These are phyloP conservation scores for Globisporangium canariense DNA, from an alignment of 352 stramenopile species.

Conservation along the genomic window DNA sequence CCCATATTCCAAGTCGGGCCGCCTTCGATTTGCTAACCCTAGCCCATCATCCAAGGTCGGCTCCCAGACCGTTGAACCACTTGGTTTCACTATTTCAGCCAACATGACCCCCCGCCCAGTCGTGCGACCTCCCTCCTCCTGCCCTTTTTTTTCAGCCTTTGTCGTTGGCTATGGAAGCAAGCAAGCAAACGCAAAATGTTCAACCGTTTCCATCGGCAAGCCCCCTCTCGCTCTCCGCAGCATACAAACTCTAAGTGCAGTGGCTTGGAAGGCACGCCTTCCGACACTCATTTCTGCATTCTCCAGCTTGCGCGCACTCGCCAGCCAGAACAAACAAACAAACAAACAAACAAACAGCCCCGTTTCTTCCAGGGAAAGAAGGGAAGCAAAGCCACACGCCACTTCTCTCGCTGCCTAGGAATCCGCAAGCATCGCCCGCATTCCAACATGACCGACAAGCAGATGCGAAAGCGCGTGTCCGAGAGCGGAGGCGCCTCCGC, in stretches of 20 bases:
- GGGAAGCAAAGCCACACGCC: background rate
- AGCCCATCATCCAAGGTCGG: background rate
- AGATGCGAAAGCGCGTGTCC: constrained; percentile 8
- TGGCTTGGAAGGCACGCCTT: background rate
- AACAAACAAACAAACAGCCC: background rate
- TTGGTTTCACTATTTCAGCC: background rate
- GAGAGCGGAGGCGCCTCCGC: background rate
- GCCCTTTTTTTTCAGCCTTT: background rate
- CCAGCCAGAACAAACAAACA: background rate
- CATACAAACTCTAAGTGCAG: constrained; percentile 10
- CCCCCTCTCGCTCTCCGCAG: background rate
- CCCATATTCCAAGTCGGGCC: background rate
- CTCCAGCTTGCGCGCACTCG: background rate
- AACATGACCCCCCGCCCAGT: background rate
- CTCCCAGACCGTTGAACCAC: background rate
- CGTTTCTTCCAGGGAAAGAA: background rate
- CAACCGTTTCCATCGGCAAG: background rate
- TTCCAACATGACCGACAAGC: constrained; percentile 8
- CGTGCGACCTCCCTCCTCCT: background rate
- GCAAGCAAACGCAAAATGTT: background rate
- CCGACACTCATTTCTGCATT: constrained; percentile 7
- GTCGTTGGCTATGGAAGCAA: background rate
- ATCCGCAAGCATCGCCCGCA: background rate
- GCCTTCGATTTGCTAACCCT: background rate
- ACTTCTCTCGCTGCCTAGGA: background rate